phyloP scores from a whole-genome alignment of 306 rosid species.

The Fagus crenata region DNA sequence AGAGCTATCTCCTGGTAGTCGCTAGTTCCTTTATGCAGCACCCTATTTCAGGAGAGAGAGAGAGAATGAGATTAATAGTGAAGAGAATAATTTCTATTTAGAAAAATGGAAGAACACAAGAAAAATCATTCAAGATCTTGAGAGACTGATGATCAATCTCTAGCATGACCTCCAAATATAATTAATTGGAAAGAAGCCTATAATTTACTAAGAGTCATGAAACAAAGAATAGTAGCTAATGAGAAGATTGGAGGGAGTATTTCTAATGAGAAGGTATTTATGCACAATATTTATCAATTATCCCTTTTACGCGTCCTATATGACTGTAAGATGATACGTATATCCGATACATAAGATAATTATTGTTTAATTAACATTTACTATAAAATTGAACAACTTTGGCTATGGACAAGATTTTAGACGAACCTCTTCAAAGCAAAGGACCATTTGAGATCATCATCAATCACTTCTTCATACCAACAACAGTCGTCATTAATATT shows the following conservation, averaged over 20 bases:
- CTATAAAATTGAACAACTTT: not conserved
- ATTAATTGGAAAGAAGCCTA: too few relatives aligned
- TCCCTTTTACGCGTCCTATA: too few relatives aligned
- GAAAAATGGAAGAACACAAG: not conserved
- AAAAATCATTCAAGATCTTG: not conserved
- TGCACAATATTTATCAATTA: too few relatives aligned
- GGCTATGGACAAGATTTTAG: not conserved
- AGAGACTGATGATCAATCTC: not conserved
- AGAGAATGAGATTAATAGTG: not conserved
- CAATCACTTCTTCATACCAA: slow-evolving; percentile 86
- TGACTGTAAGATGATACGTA: too few relatives aligned
- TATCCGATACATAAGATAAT: too few relatives aligned
- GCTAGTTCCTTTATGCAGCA: slow-evolving; percentile 68
- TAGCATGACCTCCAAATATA: not conserved
- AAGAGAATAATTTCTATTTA: not conserved
- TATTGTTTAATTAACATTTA: not conserved
- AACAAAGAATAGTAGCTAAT: too few relatives aligned
- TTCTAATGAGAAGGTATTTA: too few relatives aligned
- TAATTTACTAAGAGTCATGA: too few relatives aligned
- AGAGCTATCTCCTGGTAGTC: slow-evolving; percentile 79
- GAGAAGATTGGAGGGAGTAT: too few relatives aligned
- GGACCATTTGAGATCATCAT: slow-evolving; percentile 86
- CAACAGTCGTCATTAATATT: slow-evolving; percentile 18
- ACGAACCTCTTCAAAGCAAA: slow-evolving; percentile 69
- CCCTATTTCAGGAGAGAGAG: slow-evolving; percentile 40